These are phyloP conservation scores for Leishmania tropica DNA, from an alignment of 208 protist species.

Conservation along the genomic window DNA sequence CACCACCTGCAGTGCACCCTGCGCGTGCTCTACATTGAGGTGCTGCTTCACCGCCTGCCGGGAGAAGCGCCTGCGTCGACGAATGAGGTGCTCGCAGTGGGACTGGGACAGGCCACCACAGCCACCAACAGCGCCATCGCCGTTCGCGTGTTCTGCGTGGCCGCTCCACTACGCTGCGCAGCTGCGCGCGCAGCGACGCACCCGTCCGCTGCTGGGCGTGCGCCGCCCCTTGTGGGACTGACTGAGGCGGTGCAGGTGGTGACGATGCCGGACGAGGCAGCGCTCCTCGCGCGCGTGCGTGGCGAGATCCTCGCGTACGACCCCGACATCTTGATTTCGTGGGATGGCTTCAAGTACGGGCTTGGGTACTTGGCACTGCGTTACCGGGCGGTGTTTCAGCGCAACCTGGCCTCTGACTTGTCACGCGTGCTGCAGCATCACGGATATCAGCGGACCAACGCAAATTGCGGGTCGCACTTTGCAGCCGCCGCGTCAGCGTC, in stretches of 20 bases:
- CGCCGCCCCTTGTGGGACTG: constrained; percentile 10
- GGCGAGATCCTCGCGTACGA: constrained; percentile 55
- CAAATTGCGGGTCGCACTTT: neutral
- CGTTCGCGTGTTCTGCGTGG: constrained; percentile 58
- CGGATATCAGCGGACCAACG: neutral
- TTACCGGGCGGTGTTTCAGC: constrained; percentile 52
- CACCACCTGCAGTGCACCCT: constrained; percentile 35
- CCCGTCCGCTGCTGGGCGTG: neutral
- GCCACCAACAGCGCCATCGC: constrained; percentile 20
- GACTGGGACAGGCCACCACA: constrained; percentile 43
- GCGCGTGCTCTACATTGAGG: constrained; percentile 55
- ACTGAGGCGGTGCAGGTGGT: constrained; percentile 42
- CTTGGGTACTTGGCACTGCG: constrained; percentile 62
- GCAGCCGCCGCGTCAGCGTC: neutral
- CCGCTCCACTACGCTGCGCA: neutral
- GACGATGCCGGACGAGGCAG: constrained; percentile 43
- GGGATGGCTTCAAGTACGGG: constrained; percentile 79
- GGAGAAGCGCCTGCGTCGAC: constrained; percentile 34
- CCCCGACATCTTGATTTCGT: constrained; percentile 77
- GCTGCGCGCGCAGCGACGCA: neutral
- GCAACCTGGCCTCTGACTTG: constrained; percentile 53
- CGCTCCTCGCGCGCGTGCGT: constrained; percentile 49
- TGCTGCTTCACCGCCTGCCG: constrained; percentile 39
- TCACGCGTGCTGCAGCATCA: constrained; percentile 41
- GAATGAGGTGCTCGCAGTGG: constrained; percentile 59